Percentiles rank a stretch among this genome's conserved stretches.
phyloP scores from a whole-genome alignment of 345 rosid species.

The Eucalyptus pauciflora region DNA sequence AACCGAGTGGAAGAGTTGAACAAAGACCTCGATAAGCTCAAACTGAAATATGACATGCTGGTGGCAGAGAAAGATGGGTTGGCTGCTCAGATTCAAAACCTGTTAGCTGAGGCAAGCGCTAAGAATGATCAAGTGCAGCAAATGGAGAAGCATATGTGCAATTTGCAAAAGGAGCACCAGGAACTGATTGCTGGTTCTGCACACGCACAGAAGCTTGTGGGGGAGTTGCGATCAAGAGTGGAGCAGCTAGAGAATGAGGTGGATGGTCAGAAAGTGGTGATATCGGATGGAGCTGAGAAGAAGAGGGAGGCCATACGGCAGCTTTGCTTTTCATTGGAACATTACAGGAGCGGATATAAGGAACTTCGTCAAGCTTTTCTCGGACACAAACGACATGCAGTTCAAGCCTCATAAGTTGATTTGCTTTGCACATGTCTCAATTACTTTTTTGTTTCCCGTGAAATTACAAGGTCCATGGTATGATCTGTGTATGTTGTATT shows the following conservation, averaged over 20 bases:
- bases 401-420: constrained; percentile 19
- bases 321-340: constrained; percentile 75
- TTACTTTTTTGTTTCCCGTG: neutral
- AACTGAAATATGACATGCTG: constrained; percentile 29
- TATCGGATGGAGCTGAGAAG: constrained; percentile 55
- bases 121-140: constrained; percentile 25
- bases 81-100: constrained; percentile 16
- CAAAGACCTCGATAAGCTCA: constrained; percentile 20
- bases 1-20: constrained; percentile 18
- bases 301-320: constrained; percentile 86
- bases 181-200: constrained; percentile 22
- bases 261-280: constrained; percentile 26
- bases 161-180: constrained; percentile 7
- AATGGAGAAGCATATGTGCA: constrained; percentile 30
- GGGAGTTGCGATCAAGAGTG: constrained; percentile 20
- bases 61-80: constrained; percentile 43
- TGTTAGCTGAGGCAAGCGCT: constrained; percentile 32
- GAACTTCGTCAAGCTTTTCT: constrained; percentile 38
- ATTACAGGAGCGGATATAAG: constrained; percentile 61
- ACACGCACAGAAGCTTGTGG: constrained; percentile 10
- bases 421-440: neutral
- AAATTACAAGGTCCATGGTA: neutral
- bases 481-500: neutral
- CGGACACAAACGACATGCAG: constrained; percentile 15
- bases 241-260: constrained; percentile 42